A percentile compares a stretch with the other conserved stretches of the same genome.
phyloP scores from a whole-genome alignment of 352 stramenopile genomes.

The Phytophthora syringae region DNA sequence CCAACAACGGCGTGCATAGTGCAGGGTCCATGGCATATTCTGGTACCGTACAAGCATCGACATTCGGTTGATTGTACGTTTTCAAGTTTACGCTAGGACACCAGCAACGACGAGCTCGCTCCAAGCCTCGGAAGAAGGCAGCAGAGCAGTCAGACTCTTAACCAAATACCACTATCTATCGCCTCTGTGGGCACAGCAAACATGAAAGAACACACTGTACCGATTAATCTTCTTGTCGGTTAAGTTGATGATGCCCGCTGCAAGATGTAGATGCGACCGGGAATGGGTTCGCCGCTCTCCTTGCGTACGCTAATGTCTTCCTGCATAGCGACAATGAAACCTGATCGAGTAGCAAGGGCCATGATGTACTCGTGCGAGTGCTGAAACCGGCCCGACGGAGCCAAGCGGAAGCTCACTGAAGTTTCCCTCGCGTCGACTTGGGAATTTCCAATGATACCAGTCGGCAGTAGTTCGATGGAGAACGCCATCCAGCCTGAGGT shows the following conservation, averaged over 20 bases:
- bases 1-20: constrained; percentile 29
- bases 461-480: constrained; percentile 65
- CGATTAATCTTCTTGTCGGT: background rate
- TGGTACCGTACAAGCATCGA: constrained; percentile 6
- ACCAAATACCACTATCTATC: constrained; percentile 30
- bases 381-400: constrained; percentile 78
- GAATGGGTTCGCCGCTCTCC: constrained; percentile 75
- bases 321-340: constrained; percentile 49
- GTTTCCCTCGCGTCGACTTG: constrained; percentile 5
- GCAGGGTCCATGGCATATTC: constrained; percentile 15
- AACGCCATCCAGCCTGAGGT: constrained; percentile 62
- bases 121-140: constrained; percentile 11
- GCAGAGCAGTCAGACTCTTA: constrained; percentile 11
- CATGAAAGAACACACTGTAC: constrained; percentile 1
- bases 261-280: constrained; percentile 68
- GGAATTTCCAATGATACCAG: no score
- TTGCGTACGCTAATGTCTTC: constrained; percentile 70
- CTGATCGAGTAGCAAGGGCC: constrained; percentile 38
- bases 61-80: constrained; percentile 18
- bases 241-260: constrained; percentile 12
- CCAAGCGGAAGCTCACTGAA: constrained; percentile 51
- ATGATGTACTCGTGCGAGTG: constrained; percentile 74
- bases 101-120: constrained; percentile 18
- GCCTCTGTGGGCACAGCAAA: constrained; percentile 19
- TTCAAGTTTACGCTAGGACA: constrained; percentile 18